Evolutionary conservation across 2,329 filamentous ascomycete genomes (phyloP).

Genomic region (Aspergillus tamarii): DNA sequence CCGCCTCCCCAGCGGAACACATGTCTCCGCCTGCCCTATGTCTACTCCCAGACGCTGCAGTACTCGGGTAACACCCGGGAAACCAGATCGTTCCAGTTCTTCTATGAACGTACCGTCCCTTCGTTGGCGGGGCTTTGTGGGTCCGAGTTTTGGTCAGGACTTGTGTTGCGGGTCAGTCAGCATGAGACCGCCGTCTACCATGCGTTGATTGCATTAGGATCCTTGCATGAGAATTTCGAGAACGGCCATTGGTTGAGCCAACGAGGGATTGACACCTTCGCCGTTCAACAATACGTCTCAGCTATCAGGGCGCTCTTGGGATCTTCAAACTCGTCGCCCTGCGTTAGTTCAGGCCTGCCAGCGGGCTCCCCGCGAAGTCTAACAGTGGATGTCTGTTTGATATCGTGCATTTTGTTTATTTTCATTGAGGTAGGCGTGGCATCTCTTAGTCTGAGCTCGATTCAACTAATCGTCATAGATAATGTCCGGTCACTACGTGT

Average conservation of each 20-base stretch:
- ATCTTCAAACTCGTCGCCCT: background rate
- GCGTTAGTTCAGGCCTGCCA: background rate
- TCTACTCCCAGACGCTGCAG: background rate
- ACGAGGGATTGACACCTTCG: background rate
- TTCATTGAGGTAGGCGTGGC: background rate
- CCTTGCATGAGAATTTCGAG: conserved; percentile 30
- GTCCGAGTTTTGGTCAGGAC: conserved; percentile 29
- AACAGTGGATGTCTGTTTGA: background rate
- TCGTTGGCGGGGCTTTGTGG: conserved; percentile 19
- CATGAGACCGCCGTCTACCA: conserved; percentile 31
- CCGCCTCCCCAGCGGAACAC: background rate
- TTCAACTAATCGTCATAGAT: background rate
- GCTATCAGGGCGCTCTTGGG: background rate
- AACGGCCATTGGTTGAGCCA: background rate
- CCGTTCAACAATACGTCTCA: background rate
- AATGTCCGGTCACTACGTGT: background rate
- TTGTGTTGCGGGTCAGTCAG: conserved; percentile 29
- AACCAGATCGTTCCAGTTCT: background rate
- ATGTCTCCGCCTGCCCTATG: background rate
- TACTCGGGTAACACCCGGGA: background rate
- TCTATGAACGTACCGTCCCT: background rate
- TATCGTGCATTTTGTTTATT: background rate
- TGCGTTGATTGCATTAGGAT: conserved; percentile 31
- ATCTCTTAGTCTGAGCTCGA: background rate
- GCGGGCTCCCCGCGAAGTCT: background rate